Percentiles rank a stretch among this genome's conserved stretches.
Conservation (phyloP, 345 rosid species). For the Sonneratia caseolaris region DNA sequence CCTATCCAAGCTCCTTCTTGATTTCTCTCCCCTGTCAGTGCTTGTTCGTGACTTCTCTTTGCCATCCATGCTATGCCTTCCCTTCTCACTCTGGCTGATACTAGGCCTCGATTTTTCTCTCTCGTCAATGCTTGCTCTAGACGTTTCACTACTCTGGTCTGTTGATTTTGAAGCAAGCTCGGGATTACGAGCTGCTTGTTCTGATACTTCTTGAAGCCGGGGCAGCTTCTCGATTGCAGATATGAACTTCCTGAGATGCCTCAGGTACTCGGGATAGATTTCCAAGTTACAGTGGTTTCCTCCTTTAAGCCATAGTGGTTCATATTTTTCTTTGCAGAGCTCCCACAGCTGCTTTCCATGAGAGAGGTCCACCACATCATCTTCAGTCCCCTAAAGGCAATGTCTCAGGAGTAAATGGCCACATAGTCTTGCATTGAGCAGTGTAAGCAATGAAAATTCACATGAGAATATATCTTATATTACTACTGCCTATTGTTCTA, state of each 20-base stretch:
- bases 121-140: slow-evolving; percentile 40
- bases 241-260: slow-evolving; percentile 65
- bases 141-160: slow-evolving; percentile 28
- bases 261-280: slow-evolving; percentile 62
- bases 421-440: not conserved
- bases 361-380: slow-evolving; percentile 67
- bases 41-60: slow-evolving; percentile 36
- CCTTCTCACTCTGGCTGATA: slow-evolving; percentile 35
- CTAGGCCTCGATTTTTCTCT: slow-evolving; percentile 36
- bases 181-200: slow-evolving; percentile 4
- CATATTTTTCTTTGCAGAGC: slow-evolving; percentile 74
- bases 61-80: slow-evolving; percentile 39
- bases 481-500: not conserved
- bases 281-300: slow-evolving; percentile 82
- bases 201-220: slow-evolving; percentile 15
- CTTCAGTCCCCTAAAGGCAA: slow-evolving; percentile 61
- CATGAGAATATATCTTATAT: not conserved
- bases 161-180: not conserved
- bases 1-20: slow-evolving; percentile 50
- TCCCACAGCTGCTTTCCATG: slow-evolving; percentile 88
- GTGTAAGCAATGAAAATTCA: not conserved
- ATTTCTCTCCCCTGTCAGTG: slow-evolving; percentile 36
- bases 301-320: slow-evolving; percentile 82
- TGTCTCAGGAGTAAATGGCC: not conserved
- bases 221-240: slow-evolving; percentile 62